Percentiles rank a stretch among this genome's conserved stretches.
Conservation (phyloP, 106 monocot genomes). For the Dendrobium huoshanense region DNA sequence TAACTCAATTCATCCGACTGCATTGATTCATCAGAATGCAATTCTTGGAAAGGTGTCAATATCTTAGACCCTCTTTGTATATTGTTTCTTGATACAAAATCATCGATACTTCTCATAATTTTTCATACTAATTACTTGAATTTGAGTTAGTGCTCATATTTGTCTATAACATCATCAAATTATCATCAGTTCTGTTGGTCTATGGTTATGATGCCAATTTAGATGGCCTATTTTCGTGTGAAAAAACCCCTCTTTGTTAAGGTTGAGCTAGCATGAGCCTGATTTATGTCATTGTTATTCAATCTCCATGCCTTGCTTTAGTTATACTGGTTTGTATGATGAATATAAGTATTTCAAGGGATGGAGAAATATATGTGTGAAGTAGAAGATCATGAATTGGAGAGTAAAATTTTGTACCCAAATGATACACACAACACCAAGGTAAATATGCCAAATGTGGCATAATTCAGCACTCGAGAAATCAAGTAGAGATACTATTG, state of each 20-base stretch:
- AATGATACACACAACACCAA: not conserved
- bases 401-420: not conserved
- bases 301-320: not conserved
- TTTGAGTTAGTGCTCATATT: not conserved
- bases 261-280: not conserved
- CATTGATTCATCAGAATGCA: constrained; percentile 52
- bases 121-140: not conserved
- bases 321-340: not conserved
- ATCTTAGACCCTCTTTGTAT: not conserved
- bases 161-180: not conserved
- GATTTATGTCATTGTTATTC: not conserved
- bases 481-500: no score
- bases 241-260: not conserved
- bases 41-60: constrained; percentile 38
- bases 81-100: not conserved
- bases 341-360: not conserved
- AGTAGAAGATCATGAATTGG: not conserved
- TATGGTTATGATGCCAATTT: not conserved
- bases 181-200: no score
- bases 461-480: no score
- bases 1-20: constrained; percentile 31
- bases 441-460: not conserved
- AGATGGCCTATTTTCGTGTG: not conserved
- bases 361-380: not conserved
- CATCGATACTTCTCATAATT: not conserved